Evolutionary conservation across 208 protist genomes (phyloP).

Genomic region (Leishmania amazonensis): DNA sequence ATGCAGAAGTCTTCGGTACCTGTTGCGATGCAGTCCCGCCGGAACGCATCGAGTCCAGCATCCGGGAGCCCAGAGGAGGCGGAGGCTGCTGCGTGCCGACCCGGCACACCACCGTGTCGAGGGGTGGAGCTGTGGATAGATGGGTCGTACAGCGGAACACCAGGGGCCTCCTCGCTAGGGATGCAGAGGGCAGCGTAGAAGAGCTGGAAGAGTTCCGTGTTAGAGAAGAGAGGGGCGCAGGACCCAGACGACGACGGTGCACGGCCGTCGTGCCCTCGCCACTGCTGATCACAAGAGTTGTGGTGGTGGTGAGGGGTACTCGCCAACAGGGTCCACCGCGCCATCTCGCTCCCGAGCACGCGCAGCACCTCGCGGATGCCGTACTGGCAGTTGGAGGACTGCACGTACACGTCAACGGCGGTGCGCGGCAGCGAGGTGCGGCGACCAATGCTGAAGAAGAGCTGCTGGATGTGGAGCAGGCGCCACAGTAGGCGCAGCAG

Average conservation of each 20-base stretch:
- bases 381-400: slow-evolving; percentile 23
- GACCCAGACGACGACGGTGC: neutral
- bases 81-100: neutral
- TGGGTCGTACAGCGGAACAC: slow-evolving; percentile 5
- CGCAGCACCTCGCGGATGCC: slow-evolving; percentile 22
- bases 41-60: neutral
- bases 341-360: slow-evolving; percentile 25
- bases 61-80: neutral
- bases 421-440: slow-evolving; percentile 17
- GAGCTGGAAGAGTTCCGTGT: slow-evolving; percentile 17
- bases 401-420: slow-evolving; percentile 18
- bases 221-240: neutral
- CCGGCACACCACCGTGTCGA: neutral
- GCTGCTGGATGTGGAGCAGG: slow-evolving; percentile 21
- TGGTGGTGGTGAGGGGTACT: neutral
- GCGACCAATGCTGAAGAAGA: slow-evolving; percentile 26
- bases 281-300: neutral
- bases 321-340: neutral
- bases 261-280: neutral
- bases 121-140: neutral
- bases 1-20: slow-evolving; percentile 9
- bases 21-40: slow-evolving; percentile 6
- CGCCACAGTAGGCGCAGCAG: slow-evolving; percentile 26
- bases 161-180: slow-evolving; percentile 29
- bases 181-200: slow-evolving; percentile 27